Conservation (phyloP, 2,329 filamentous ascomycete genomes). For the Sclerotiophoma versabilis region DNA sequence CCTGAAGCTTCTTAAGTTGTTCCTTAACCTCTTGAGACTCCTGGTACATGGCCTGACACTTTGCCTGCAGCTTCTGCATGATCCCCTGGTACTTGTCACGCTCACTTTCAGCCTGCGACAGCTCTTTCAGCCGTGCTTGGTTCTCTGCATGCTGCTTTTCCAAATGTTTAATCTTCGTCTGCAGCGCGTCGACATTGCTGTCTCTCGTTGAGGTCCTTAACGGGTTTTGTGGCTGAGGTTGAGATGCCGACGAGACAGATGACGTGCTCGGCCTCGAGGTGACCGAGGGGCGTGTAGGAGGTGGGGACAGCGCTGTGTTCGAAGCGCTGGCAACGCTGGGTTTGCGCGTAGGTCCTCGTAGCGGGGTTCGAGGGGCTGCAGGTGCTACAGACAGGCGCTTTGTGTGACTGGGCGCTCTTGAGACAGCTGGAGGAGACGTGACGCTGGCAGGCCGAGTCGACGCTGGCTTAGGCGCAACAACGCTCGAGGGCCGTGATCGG, state of each 20-base stretch:
- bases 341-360: conserved; percentile 26
- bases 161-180: conserved; percentile 83
- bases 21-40: conserved; percentile 80
- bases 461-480: conserved; percentile 23
- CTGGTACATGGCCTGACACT: conserved; percentile 83
- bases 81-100: conserved; percentile 81
- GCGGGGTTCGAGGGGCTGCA: conserved; percentile 16
- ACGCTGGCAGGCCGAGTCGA: conserved; percentile 23
- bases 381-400: conserved; percentile 34
- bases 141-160: conserved; percentile 88
- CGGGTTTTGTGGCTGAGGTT: conserved; percentile 21
- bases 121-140: conserved; percentile 78
- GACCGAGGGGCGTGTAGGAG: conserved; percentile 9
- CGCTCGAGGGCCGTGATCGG: conserved; percentile 35
- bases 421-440: conserved; percentile 13
- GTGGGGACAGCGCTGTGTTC: conserved; percentile 15
- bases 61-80: conserved; percentile 88
- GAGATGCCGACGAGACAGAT: conserved; percentile 11
- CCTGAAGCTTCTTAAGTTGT: conserved; percentile 77
- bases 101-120: conserved; percentile 79
- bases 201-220: conserved; percentile 27
- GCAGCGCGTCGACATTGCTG: conserved; percentile 75
- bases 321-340: conserved; percentile 26
- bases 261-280: conserved; percentile 25
- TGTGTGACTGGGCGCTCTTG: conserved; percentile 11